These are phyloP conservation scores for Leccinellum luteum DNA, from an alignment of 768 basidiomycete species.

Conservation along the genomic window DNA sequence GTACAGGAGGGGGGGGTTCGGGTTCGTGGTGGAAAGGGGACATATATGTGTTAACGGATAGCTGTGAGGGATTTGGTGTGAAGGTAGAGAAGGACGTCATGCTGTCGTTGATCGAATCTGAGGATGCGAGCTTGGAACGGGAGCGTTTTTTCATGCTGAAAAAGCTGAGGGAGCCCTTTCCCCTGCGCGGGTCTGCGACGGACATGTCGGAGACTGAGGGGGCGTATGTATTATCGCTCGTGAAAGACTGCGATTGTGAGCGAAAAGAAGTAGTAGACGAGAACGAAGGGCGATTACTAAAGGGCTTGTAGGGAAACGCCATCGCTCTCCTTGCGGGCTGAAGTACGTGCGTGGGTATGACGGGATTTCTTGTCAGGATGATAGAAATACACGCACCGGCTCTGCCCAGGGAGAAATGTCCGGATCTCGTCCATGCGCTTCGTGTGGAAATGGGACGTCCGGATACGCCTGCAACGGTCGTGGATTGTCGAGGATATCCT, in stretches of 20 bases:
- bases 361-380: background rate
- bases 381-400: slow-evolving; percentile 7
- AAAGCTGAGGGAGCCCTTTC: slow-evolving; percentile 45
- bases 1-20: slow-evolving; percentile 4
- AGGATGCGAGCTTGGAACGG: slow-evolving; percentile 39
- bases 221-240: slow-evolving; percentile 28
- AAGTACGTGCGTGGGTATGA: slow-evolving; percentile 8
- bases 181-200: slow-evolving; percentile 39
- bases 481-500: slow-evolving; percentile 5
- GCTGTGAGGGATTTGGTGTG: slow-evolving; percentile 35
- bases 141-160: slow-evolving; percentile 39
- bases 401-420: slow-evolving; percentile 24
- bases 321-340: slow-evolving; percentile 21
- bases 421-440: slow-evolving; percentile 1
- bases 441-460: background rate
- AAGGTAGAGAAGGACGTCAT: slow-evolving; percentile 36
- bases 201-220: slow-evolving; percentile 36
- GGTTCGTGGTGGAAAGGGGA: background rate
- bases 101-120: slow-evolving; percentile 27
- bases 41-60: slow-evolving; percentile 24
- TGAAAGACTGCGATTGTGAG: slow-evolving; percentile 26
- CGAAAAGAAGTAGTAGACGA: slow-evolving; percentile 32
- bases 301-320: slow-evolving; percentile 29
- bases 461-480: slow-evolving; percentile 10
- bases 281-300: slow-evolving; percentile 27